These are phyloP conservation scores for Nicotiana tomentosiformis DNA, from an alignment of 257 asterid genomes.

Conservation along the genomic window DNA sequence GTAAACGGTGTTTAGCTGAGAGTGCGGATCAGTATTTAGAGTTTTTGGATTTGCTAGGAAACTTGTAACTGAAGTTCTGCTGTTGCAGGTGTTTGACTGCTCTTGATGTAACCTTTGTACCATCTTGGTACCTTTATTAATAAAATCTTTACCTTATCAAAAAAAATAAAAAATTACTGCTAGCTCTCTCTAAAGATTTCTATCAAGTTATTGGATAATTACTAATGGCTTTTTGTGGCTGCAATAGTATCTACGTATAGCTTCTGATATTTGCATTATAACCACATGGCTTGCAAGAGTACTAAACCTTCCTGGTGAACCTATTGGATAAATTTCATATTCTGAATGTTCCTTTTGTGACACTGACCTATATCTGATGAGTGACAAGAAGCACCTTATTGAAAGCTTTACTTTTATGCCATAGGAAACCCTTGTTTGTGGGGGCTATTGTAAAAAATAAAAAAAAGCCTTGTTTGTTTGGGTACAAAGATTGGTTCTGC, in stretches of 20 bases:
- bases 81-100: no score
- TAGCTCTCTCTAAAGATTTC: background rate
- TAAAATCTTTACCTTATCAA: no score
- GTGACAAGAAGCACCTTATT: background rate
- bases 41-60: no score
- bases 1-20: no score
- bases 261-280: background rate
- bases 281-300: background rate
- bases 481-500: background rate
- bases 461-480: background rate
- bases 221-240: background rate
- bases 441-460: background rate
- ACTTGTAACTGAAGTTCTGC: no score
- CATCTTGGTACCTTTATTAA: no score
- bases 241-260: background rate
- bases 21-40: no score
- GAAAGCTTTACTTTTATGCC: background rate
- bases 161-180: background rate
- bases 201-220: background rate
- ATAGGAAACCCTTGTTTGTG: background rate
- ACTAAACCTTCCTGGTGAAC: background rate
- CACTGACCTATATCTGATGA: background rate
- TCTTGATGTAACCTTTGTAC: no score
- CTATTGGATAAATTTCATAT: background rate
- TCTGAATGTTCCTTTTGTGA: background rate